A percentile compares a stretch with the other conserved stretches of the same genome.
Conservation (phyloP, 176 grass and related monocot species). For the Phragmites australis region DNA sequence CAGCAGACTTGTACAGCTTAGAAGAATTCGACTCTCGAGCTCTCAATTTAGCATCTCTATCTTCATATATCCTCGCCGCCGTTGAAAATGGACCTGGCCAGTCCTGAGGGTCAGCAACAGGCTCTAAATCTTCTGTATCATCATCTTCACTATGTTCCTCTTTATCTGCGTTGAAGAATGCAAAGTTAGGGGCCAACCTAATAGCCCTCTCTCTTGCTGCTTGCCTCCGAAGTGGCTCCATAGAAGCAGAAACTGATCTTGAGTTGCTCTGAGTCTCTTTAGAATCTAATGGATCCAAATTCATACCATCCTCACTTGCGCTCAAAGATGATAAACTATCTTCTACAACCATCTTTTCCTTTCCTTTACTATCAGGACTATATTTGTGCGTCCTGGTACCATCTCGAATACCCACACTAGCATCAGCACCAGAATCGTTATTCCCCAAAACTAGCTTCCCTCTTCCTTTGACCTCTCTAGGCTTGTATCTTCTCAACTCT, state of each 20-base stretch:
- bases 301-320: slow-evolving; percentile 8
- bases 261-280: slow-evolving; percentile 6
- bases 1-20: slow-evolving; percentile 25
- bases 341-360: slow-evolving; percentile 52
- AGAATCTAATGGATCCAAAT: slow-evolving; percentile 12
- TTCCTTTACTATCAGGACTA: slow-evolving; percentile 52
- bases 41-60: slow-evolving; percentile 59
- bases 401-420: background rate
- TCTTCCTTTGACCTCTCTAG: slow-evolving; percentile 10
- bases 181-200: slow-evolving; percentile 75
- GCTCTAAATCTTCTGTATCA: slow-evolving; percentile 44
- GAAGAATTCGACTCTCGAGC: slow-evolving; percentile 58
- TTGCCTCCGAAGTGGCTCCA: slow-evolving; percentile 32
- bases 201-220: slow-evolving; percentile 59
- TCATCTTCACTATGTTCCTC: slow-evolving; percentile 47
- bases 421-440: slow-evolving; percentile 24
- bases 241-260: background rate
- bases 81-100: slow-evolving; percentile 93
- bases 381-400: slow-evolving; percentile 13
- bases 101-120: slow-evolving; percentile 47
- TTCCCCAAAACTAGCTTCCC: slow-evolving; percentile 43
- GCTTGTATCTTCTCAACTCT: background rate
- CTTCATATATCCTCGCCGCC: slow-evolving; percentile 70
- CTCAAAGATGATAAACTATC: slow-evolving; percentile 34
- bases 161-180: slow-evolving; percentile 77